Base-by-base conservation (phyloP, 768 basidiomycete species). In the Suillus luteus region DNA sequence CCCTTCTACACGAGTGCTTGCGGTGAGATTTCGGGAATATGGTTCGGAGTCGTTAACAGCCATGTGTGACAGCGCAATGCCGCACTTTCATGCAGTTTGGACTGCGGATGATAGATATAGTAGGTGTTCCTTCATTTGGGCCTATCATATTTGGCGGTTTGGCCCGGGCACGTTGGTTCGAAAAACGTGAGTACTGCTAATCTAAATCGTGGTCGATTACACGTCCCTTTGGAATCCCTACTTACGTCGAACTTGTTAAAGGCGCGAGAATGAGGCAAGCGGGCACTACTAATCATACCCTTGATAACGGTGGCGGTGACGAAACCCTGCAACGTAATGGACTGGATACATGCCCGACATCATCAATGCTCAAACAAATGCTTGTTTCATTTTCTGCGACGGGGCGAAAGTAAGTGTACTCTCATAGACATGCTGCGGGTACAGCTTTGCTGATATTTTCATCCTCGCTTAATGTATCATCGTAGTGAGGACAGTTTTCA, bases 401-500 rank as follows among this genome's bases (percentile, higher is more conserved):
- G 93, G 90, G 1, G 84, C 90, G 9, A 95, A 95, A 81, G 90
- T 89, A 55, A 41, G 65, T 69, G 64, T 58, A 11, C 12, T 43
- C 33, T 38, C 57, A 54, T 59, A n/a, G 63, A 62, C 37, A 27
- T 49, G 48, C 51, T 60, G 65, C 40, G 58, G 37, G 49, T 58
- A 58, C 61, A 62, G 54, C 33, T 61, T 43, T 44, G 24, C 65
- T 60, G 64, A 66, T 65, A 0, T 58, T 58, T 27, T 58, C 57
- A 58, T 58, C 19, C 17, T 58, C 10, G 24, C 24, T 58, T 58
- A 41, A 58, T 58, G 24, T 58, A 58, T 58, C 38, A 43, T 58
- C 27, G 57, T 41, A 90, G 86, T 90, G 93, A n/a, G 85, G 87
- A 19, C 90, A 91, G 85, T 95, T 62, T 81, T 94, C 62, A 89